Conservation (phyloP, 2,329 filamentous ascomycete genomes). For the Fusarium tricinctum region DNA sequence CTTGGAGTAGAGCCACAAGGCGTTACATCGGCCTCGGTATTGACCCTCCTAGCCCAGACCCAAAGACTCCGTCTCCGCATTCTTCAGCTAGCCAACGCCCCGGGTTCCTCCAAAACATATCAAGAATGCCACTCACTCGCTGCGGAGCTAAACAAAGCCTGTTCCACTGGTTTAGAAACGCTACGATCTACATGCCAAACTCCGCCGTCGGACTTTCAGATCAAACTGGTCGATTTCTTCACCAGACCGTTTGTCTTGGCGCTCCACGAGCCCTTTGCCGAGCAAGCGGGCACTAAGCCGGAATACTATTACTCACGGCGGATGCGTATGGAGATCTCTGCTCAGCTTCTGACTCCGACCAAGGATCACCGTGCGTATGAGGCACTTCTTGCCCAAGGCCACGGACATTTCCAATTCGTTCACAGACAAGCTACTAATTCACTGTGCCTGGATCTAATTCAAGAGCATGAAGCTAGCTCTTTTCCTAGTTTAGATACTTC, state of each 20-base stretch:
- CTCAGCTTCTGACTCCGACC: neutral
- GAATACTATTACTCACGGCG: conserved; percentile 9
- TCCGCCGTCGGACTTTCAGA: neutral
- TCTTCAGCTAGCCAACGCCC: neutral
- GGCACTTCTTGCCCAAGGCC: neutral
- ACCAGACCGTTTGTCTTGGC: neutral
- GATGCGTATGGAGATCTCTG: conserved; percentile 2
- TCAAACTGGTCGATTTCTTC: neutral
- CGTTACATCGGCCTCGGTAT: neutral
- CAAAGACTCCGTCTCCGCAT: conserved; percentile 3
- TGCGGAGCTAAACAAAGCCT: neutral
- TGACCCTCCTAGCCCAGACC: neutral
- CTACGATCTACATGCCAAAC: neutral
- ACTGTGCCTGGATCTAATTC: neutral
- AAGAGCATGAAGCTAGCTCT: neutral
- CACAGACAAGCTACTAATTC: neutral
- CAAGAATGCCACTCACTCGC: neutral
- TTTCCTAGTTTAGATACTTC: neutral
- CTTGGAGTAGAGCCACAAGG: neutral
- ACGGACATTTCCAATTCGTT: neutral
- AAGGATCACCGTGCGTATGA: neutral
- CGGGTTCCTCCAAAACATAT: neutral
- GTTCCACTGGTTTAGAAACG: neutral
- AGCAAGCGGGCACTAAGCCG: neutral
- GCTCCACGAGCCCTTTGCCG: neutral